Conservation (phyloP, 805 yeast species). For the Isabelozyma pseudorhagii region DNA sequence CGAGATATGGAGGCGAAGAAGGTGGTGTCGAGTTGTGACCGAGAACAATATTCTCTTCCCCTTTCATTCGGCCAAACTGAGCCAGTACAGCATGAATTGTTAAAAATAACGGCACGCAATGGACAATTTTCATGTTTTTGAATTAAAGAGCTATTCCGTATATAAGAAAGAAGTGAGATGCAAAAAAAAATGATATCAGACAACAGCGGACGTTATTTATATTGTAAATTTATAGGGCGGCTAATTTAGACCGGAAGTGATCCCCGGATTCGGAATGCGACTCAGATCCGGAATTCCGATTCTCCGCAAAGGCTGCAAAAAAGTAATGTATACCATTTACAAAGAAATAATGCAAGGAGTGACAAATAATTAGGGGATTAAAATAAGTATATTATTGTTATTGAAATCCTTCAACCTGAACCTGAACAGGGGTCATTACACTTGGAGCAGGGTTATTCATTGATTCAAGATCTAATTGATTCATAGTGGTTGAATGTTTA, state of each 20-base stretch:
- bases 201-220: not conserved
- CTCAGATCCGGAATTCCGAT: not conserved
- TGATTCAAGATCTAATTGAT: slow-evolving; percentile 26
- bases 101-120: not conserved
- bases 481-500: slow-evolving; percentile 24
- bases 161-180: not conserved
- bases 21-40: not conserved
- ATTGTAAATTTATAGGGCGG: not conserved
- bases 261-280: not conserved
- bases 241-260: not conserved
- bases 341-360: not conserved
- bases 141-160: not conserved
- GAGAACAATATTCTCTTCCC: not conserved
- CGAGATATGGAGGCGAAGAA: not conserved
- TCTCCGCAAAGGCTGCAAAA: not conserved
- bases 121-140: not conserved
- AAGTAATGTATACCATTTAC: not conserved
- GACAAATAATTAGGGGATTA: not conserved
- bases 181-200: too few species aligned
- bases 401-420: slow-evolving; percentile 8
- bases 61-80: not conserved
- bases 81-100: not conserved
- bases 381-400: not conserved
- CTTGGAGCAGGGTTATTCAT: slow-evolving; percentile 30
- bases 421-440: slow-evolving; percentile 40